Evolutionary conservation across 2,329 filamentous ascomycete genomes (phyloP), one percentile per base, ranked within the genome.

Genomic region (Ceratocystiopsis minuta): DNA sequence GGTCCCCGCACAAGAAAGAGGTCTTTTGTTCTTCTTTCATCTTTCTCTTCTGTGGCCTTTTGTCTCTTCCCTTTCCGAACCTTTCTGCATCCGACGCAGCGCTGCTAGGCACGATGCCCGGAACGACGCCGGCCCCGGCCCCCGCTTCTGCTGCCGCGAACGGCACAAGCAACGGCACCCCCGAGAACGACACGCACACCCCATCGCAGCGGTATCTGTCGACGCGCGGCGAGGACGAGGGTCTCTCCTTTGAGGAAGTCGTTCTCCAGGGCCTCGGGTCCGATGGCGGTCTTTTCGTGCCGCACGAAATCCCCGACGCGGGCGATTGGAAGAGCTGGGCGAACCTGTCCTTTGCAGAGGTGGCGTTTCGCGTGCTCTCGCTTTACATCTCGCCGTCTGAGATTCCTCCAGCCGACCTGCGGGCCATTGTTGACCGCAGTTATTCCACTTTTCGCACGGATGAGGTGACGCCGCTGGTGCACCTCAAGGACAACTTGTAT

Each of bases 271-370:
- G 86, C 37, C 75, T 94, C 44, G 86, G 85, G 45, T 68, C 73
- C 37, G 87, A 95, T 55, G 84, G 85, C 45, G 87, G 87, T 41
- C 76, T 94, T 24, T 94, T 88, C 65, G 80, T 94, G 48, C 87
- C 87, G 36, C 79, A 94, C 56, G 70, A 80, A 49, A 80, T 92
- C 47, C 86, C 86, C 39, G 58, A 46, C 10, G 60, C 58, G 2
- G 43, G 50, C 24, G 50, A 61, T 37, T 60, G 57, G 58, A 64
- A 79, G 53, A 68, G 68, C 54, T 94, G 87, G 87, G 72, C 76
- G 53, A 70, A 85, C 54, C 70, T 85, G 48, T 76, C 78, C 36
- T 94, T 87, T 61, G 63, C 78, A 53, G 80, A 93, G 32, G 69
- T 95, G 41, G 87, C 87, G 43, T 82, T 79, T 60, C 70, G 86